Base-by-base conservation (phyloP, 257 asterid species). In the Rehmannia glutinosa region DNA sequence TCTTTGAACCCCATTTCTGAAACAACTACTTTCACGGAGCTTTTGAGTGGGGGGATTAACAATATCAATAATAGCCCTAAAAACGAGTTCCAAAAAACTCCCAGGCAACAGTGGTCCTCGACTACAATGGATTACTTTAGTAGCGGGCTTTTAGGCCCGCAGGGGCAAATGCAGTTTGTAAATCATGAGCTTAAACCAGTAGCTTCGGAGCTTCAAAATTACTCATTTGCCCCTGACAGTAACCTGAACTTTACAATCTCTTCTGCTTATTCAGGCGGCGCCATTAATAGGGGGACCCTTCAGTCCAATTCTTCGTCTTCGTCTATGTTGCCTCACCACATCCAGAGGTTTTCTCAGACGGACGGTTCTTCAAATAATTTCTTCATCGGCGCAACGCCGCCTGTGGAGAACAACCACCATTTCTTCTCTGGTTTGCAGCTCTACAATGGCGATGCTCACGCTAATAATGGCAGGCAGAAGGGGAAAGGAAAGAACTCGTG, bases 271-370 rank as follows among this genome's bases (percentile, higher is more conserved):
- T 39, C 79, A 13, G 47, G 82, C 38, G 78, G 84, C 81, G 84
- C 78, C 67, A 76, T 69, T 77, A 81, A 79, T 56, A 75, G 91
- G 93, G 93, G 93, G 93, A 84, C 95, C 95, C 95, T 87, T 87
- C 95, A 87, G 95, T 87, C 95, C 95, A 87, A 87, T 87, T 82
- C 87, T 35, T 67, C 88, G 8, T 68, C 78, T 21, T 75, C 81
- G 47, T 73, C 82, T 41, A 53, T 75, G 39, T 13, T 69, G 47
- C 87, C 82, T 74, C 90, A 80, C 21, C 73, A n/a, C n/a, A n/a
- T 84, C 72, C 87, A 83, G 83, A 82, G 87, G 82, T 71, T 77
- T 65, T 60, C 82, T 50, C n/a, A n/a, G n/a, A n/a, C n/a, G n/a
- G 85, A 82, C 74, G 86, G 78, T 71, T 63, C 86, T 50, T 62